Evolutionary conservation across 805 yeast species (phyloP).

Genomic region (Candida chauliodis): DNA sequence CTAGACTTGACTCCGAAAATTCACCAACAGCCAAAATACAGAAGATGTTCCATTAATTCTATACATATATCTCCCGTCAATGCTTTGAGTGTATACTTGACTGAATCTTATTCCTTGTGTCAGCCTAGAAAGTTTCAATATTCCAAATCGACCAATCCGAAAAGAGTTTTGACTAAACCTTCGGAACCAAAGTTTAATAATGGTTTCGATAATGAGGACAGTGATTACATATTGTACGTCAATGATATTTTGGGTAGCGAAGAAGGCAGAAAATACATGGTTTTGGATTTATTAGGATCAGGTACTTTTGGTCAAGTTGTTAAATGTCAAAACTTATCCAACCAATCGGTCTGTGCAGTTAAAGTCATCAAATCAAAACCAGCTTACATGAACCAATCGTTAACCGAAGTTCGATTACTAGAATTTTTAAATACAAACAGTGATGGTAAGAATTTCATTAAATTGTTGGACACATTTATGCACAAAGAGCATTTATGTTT

Average conservation of each 20-base stretch:
- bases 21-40: conserved; percentile 62
- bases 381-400: conserved; percentile 85
- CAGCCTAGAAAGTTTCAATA: conserved; percentile 75
- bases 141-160: conserved; percentile 81
- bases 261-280: conserved; percentile 82
- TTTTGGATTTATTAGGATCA: conserved; percentile 86
- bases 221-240: conserved; percentile 89
- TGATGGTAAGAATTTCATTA: conserved; percentile 71
- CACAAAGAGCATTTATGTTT: conserved; percentile 91
- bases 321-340: conserved; percentile 77
- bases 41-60: conserved; percentile 65
- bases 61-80: conserved; percentile 71
- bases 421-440: conserved; percentile 69
- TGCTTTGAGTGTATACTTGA: conserved; percentile 73
- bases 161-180: conserved; percentile 89
- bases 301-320: conserved; percentile 99
- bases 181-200: conserved; percentile 75
- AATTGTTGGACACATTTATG: conserved; percentile 81
- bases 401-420: conserved; percentile 82
- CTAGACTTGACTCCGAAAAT: conserved; percentile 59
- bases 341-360: conserved; percentile 88
- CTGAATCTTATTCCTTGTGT: conserved; percentile 81
- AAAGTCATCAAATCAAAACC: conserved; percentile 91
- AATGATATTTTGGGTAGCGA: conserved; percentile 88
- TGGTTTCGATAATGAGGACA: conserved; percentile 83